Conservation (phyloP, 2,329 filamentous ascomycete species). For the Onygenales sp. region DNA sequence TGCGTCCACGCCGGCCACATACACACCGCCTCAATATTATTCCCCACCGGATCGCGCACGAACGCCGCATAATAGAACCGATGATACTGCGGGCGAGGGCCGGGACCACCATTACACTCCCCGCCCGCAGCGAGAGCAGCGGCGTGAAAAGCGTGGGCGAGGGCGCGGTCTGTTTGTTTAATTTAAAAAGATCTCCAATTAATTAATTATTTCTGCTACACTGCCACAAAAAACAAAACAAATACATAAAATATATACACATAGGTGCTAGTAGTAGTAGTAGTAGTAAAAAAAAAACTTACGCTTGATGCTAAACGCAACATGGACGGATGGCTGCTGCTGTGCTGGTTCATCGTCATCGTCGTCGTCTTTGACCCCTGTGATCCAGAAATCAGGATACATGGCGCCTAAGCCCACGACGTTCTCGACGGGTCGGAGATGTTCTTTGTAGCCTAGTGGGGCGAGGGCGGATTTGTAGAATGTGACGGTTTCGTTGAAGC, state of each 20-base stretch:
- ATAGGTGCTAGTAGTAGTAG: background rate
- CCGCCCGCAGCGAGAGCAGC: slow-evolving; percentile 37
- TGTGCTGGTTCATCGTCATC: slow-evolving; percentile 1
- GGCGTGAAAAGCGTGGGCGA: slow-evolving; percentile 39
- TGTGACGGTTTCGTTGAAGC: slow-evolving; percentile 19
- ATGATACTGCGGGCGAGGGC: slow-evolving; percentile 35
- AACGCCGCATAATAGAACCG: slow-evolving; percentile 44
- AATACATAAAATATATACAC: background rate
- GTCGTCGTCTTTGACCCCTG: slow-evolving; percentile 6
- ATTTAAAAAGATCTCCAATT: too few relatives aligned
- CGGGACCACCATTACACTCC: slow-evolving; percentile 42
- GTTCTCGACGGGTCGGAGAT: slow-evolving; percentile 16
- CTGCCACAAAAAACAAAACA: background rate
- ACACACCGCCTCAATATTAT: slow-evolving; percentile 43
- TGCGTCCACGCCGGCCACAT: slow-evolving; percentile 11
- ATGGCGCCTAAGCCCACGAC: slow-evolving; percentile 20
- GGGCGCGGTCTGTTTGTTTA: slow-evolving; percentile 24
- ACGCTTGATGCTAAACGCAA: slow-evolving; percentile 19
- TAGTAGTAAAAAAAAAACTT: slow-evolving; percentile 1
- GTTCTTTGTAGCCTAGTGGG: slow-evolving; percentile 21
- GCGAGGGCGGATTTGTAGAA: slow-evolving; percentile 22
- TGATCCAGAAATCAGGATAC: slow-evolving; percentile 24
- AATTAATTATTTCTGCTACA: background rate
- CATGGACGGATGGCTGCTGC: slow-evolving; percentile 12
- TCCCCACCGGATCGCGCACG: slow-evolving; percentile 42